phyloP scores from a whole-genome alignment of 2,329 filamentous ascomycete species.

The Stagonosporopsis vannaccii region DNA sequence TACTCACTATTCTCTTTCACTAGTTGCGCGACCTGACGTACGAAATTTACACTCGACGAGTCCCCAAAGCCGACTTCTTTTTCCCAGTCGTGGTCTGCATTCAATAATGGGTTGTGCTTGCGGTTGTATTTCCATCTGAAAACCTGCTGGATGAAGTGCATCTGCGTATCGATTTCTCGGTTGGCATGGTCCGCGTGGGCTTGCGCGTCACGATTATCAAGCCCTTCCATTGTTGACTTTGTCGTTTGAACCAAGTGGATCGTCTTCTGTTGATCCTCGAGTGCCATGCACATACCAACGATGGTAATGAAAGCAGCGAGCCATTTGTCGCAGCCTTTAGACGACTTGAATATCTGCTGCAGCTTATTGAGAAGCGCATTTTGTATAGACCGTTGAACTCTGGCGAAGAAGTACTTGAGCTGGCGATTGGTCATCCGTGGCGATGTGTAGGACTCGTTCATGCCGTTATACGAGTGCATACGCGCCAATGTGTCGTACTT shows the following conservation, averaged over 20 bases:
- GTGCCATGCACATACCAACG: slow-evolving; percentile 57
- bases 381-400: slow-evolving; percentile 53
- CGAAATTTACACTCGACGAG: slow-evolving; percentile 45
- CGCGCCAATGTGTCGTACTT: slow-evolving; percentile 47
- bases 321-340: slow-evolving; percentile 55
- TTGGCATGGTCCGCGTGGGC: slow-evolving; percentile 51
- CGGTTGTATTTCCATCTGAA: slow-evolving; percentile 59
- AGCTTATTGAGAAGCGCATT: slow-evolving; percentile 55
- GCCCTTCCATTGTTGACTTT: slow-evolving; percentile 40
- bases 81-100: slow-evolving; percentile 49
- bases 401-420: slow-evolving; percentile 59
- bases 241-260: slow-evolving; percentile 55
- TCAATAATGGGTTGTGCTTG: slow-evolving; percentile 50
- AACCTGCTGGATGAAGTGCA: slow-evolving; percentile 54
- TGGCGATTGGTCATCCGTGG: slow-evolving; percentile 59
- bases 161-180: slow-evolving; percentile 54
- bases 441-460: slow-evolving; percentile 42
- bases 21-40: slow-evolving; percentile 47
- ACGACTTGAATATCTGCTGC: slow-evolving; percentile 56
- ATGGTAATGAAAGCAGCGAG: slow-evolving; percentile 56
- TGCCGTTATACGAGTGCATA: slow-evolving; percentile 48
- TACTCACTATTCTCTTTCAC: slow-evolving; percentile 54
- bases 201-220: slow-evolving; percentile 37
- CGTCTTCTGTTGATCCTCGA: slow-evolving; percentile 57
- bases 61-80: slow-evolving; percentile 48